A percentile compares a stretch with the other conserved stretches of the same genome.
phyloP scores from a whole-genome alignment of 208 protist species.

The Leishmania turanica region DNA sequence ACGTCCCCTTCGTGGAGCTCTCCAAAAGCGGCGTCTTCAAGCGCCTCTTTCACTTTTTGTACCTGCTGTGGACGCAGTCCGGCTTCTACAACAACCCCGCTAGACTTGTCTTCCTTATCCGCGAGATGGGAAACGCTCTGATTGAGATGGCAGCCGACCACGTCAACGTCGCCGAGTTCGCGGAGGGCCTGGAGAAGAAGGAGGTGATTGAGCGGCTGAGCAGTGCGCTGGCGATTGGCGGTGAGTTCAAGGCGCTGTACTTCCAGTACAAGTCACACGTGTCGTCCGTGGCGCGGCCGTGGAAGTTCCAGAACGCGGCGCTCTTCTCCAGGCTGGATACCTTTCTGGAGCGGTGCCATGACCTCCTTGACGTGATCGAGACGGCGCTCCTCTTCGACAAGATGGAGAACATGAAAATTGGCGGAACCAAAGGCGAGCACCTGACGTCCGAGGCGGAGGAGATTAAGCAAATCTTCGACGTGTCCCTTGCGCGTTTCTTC shows the following conservation, averaged over 20 bases:
- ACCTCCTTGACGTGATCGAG: conserved; percentile 95
- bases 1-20: conserved; percentile 81
- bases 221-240: conserved; percentile 85
- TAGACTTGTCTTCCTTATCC: conserved; percentile 94
- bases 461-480: conserved; percentile 90
- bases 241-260: conserved; percentile 94
- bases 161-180: conserved; percentile 91
- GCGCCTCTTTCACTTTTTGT: conserved; percentile 93
- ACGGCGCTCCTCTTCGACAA: conserved; percentile 95
- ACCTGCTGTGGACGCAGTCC: conserved; percentile 94
- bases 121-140: conserved; percentile 95
- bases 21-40: conserved; percentile 82
- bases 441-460: conserved; percentile 90
- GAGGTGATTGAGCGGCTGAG: conserved; percentile 93
- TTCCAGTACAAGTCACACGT: conserved; percentile 95
- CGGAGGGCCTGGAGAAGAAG: conserved; percentile 93
- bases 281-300: conserved; percentile 75
- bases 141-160: conserved; percentile 92
- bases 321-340: conserved; percentile 95
- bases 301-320: conserved; percentile 94
- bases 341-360: conserved; percentile 97
- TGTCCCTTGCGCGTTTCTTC: conserved; percentile 76
- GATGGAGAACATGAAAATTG: conserved; percentile 96
- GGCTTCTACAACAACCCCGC: conserved; percentile 93
- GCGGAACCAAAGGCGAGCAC: conserved; percentile 93